Evolutionary conservation across 2,329 filamentous ascomycete genomes (phyloP).

Genomic region (Sporothrix brunneoviolacea): DNA sequence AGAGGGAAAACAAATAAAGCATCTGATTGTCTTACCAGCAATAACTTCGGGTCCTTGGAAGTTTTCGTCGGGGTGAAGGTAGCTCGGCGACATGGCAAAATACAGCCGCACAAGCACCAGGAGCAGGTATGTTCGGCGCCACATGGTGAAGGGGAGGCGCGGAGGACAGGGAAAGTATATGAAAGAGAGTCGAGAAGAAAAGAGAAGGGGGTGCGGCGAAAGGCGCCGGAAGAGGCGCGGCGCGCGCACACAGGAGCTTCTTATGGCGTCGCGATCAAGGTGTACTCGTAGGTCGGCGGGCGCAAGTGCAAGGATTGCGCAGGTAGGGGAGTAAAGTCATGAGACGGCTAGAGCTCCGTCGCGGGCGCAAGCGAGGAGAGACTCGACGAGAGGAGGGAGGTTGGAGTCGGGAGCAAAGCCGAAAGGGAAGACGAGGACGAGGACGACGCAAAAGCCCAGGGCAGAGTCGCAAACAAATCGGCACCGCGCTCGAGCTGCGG

Average conservation of each 20-base stretch:
- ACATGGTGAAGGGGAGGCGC: conserved; percentile 51
- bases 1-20: neutral
- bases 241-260: no score
- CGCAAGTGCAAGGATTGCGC: no score
- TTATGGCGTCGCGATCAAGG: no score
- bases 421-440: no score
- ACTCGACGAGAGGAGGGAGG: no score
- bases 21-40: conserved; percentile 69
- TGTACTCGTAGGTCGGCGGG: no score
- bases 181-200: neutral
- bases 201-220: neutral
- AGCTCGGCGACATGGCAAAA: conserved; percentile 90
- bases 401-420: no score
- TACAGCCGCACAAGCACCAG: conserved; percentile 83
- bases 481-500: conserved; percentile 14
- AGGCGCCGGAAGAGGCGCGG: no score
- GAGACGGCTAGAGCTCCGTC: no score
- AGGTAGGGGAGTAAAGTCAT: no score
- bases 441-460: no score
- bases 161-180: conserved; percentile 10
- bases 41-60: conserved; percentile 98
- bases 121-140: conserved; percentile 81
- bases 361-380: no score
- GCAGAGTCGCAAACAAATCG: conserved; percentile 3
- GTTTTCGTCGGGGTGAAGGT: conserved; percentile 97